Conservation (phyloP, 1,139 yeast species). For the Blastobotrys raffinosifermentans region DNA sequence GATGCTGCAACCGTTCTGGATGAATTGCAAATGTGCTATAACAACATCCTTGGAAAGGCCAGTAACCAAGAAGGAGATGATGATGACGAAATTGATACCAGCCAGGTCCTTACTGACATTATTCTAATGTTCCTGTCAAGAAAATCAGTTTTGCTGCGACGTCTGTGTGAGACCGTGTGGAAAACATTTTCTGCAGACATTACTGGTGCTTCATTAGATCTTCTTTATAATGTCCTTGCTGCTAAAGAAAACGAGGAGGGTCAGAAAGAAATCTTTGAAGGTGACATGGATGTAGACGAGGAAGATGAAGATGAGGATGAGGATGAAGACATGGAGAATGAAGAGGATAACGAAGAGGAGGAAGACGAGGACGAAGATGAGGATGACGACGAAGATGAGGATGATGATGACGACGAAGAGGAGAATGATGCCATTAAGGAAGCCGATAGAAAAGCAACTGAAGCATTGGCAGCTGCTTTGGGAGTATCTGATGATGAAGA, state of each 20-base stretch:
- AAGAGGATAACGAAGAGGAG: conserved; percentile 31
- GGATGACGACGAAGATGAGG: conserved; percentile 33
- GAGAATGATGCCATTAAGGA: conserved; percentile 25
- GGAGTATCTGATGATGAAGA: conserved; percentile 10
- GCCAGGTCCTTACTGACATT: conserved; percentile 71
- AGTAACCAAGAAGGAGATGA: conserved; percentile 30
- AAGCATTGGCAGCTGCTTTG: conserved; percentile 37
- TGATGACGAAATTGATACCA: conserved; percentile 38
- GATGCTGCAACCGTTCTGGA: conserved; percentile 73
- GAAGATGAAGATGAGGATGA: conserved; percentile 37
- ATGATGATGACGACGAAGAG: conserved; percentile 30
- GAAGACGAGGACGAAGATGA: conserved; percentile 33
- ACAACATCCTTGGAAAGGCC: conserved; percentile 27
- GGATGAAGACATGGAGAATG: conserved; percentile 31
- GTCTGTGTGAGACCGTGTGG: conserved; percentile 72
- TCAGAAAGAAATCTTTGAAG: conserved; percentile 68
- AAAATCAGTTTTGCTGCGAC: conserved; percentile 64
- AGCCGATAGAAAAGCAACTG: conserved; percentile 37
- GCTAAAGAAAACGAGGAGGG: conserved; percentile 82
- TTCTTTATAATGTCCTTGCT: conserved; percentile 59
- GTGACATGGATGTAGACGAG: conserved; percentile 39
- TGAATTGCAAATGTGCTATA: conserved; percentile 49
- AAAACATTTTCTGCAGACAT: conserved; percentile 49
- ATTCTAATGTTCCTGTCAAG: conserved; percentile 70
- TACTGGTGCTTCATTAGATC: conserved; percentile 46